Conservation (phyloP, 495 filamentous ascomycete species). For the Xylaria grammica region DNA sequence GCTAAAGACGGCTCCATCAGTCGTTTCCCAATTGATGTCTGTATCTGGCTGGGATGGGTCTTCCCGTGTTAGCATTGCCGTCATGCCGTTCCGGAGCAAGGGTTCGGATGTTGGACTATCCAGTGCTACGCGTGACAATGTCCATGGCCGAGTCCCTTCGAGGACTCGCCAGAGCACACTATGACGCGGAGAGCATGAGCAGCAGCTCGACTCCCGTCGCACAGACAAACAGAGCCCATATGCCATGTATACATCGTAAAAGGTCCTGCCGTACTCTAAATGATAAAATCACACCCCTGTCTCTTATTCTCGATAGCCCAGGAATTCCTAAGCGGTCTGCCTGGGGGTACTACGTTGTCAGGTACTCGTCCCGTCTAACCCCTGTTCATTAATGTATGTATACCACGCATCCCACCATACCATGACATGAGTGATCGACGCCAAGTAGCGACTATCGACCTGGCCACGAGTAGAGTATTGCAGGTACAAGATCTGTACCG, state of each 20-base stretch:
- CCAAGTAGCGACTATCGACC: slow-evolving; percentile 27
- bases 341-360: slow-evolving; percentile 20
- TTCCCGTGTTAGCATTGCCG: slow-evolving; percentile 27
- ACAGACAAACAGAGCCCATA: slow-evolving; percentile 19
- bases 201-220: slow-evolving; percentile 22
- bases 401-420: slow-evolving; percentile 23
- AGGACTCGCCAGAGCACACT: not conserved
- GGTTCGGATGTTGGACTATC: slow-evolving; percentile 15
- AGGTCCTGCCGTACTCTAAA: slow-evolving; percentile 17
- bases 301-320: slow-evolving; percentile 17
- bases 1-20: slow-evolving; percentile 21
- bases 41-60: slow-evolving; percentile 25
- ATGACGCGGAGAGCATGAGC: slow-evolving; percentile 24
- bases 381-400: slow-evolving; percentile 21
- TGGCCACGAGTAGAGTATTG: slow-evolving; percentile 21
- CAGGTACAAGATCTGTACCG: slow-evolving; percentile 29
- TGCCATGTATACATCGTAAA: slow-evolving; percentile 22
- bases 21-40: slow-evolving; percentile 18
- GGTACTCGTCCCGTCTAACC: slow-evolving; percentile 24
- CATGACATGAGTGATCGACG: slow-evolving; percentile 28
- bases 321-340: slow-evolving; percentile 22
- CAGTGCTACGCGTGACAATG: slow-evolving; percentile 9
- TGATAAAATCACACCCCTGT: slow-evolving; percentile 27
- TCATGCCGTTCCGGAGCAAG: slow-evolving; percentile 25
- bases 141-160: slow-evolving; percentile 7